A percentile compares a stretch with the other conserved stretches of the same genome.
Conservation (phyloP, 2,329 filamentous ascomycete species). For the Zasmidium angulare region DNA sequence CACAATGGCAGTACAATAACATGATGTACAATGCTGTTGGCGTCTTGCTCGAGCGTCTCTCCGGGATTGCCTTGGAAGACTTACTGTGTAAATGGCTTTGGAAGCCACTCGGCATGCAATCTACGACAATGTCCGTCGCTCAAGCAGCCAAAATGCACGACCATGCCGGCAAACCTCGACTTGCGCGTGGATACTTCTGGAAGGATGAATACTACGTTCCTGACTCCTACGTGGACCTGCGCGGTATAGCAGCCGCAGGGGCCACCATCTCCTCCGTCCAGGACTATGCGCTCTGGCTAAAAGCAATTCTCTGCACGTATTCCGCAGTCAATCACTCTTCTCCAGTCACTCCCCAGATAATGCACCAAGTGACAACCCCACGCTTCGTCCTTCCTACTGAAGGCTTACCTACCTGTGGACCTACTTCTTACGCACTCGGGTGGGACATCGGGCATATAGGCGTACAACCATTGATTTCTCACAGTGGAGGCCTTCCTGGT, state of each 20-base stretch:
- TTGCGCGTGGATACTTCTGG: conserved; percentile 27
- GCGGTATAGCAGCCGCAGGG: conserved; percentile 16
- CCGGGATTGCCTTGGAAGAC: conserved; percentile 39
- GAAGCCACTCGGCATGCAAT: conserved; percentile 49
- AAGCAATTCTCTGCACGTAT: conserved; percentile 8
- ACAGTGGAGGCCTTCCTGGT: conserved; percentile 31
- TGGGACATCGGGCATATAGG: conserved; percentile 31
- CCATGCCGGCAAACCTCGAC: conserved; percentile 47
- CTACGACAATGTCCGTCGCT: conserved; percentile 35
- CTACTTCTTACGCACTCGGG: conserved; percentile 31
- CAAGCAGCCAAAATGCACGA: conserved; percentile 23
- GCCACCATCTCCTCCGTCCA: conserved; percentile 20
- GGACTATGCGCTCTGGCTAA: conserved; percentile 17
- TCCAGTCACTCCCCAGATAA: conserved; percentile 32
- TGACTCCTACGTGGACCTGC: conserved; percentile 9
- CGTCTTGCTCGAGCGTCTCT: conserved; percentile 49
- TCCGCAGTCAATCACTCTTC: conserved; percentile 35
- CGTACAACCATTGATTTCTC: conserved; percentile 29
- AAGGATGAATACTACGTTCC: conserved; percentile 13
- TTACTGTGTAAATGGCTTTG: conserved; percentile 47
- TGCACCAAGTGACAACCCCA: conserved; percentile 23
- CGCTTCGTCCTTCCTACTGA: conserved; percentile 20
- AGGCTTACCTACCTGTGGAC: conserved; percentile 18
- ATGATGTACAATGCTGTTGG: conserved; percentile 50
- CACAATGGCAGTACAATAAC: conserved; percentile 52